Evolutionary conservation across 2,329 filamentous ascomycete genomes (phyloP).

Genomic region (Sclerotinia spermophila): DNA sequence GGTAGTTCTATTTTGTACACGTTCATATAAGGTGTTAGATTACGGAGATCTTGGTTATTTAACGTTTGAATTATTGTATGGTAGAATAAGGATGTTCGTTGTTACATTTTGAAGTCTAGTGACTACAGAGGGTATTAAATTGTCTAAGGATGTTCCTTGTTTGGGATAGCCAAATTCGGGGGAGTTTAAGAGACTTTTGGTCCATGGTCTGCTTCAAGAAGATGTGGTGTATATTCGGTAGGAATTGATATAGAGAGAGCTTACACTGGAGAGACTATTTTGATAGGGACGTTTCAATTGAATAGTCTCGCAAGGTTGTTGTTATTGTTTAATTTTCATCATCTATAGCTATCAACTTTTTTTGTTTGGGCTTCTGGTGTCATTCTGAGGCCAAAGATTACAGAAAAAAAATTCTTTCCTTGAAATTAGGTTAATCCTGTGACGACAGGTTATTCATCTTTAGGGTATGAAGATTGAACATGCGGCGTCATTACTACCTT

Average conservation of each 20-base stretch:
- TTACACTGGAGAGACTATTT: background rate
- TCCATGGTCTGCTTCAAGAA: background rate
- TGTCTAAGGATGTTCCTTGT: background rate
- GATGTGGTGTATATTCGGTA: background rate
- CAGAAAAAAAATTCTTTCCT: background rate
- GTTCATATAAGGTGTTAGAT: background rate
- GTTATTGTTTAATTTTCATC: background rate
- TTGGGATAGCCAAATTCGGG: background rate
- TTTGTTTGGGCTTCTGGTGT: rapidly evolving
- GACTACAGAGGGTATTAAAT: background rate
- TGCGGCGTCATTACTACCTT: background rate
- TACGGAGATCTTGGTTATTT: background rate
- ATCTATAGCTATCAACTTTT: background rate
- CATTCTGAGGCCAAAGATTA: background rate
- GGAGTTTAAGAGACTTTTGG: rapidly evolving
- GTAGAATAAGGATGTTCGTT: rapidly evolving
- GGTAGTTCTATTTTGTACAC: background rate
- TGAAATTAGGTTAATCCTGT: background rate
- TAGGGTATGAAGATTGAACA: background rate
- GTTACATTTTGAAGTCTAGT: background rate
- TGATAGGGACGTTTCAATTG: too few relatives aligned
- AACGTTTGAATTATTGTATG: background rate
- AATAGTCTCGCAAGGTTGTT: background rate
- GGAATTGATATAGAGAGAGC: rapidly evolving
- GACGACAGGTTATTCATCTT: too few relatives aligned